Percentiles rank a stretch among this genome's conserved stretches.
phyloP scores from a whole-genome alignment of 305 asterid species.

The Fraxinus sp. region DNA sequence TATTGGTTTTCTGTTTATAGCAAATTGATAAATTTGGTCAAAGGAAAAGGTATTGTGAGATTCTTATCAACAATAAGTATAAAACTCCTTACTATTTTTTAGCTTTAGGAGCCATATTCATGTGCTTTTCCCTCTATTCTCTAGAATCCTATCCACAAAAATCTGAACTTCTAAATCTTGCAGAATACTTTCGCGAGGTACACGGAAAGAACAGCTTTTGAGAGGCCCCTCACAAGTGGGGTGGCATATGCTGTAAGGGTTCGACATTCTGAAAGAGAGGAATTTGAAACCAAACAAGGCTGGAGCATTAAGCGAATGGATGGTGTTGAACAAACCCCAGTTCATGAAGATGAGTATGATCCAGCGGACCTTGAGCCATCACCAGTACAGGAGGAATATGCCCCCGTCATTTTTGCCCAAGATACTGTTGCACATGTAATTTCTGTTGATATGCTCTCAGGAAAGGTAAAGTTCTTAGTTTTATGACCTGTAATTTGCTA shows the following conservation, averaged over 20 bases:
- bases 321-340: slow-evolving; percentile 73
- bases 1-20: neutral
- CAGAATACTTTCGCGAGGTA: slow-evolving; percentile 83
- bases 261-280: slow-evolving; percentile 75
- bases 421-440: slow-evolving; percentile 96
- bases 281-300: slow-evolving; percentile 79
- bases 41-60: neutral
- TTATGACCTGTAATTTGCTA: neutral
- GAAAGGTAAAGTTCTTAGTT: slow-evolving; percentile 57
- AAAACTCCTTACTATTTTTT: neutral
- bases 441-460: slow-evolving; percentile 93
- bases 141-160: slow-evolving; percentile 6
- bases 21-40: slow-evolving; percentile 8
- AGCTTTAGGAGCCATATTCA: neutral
- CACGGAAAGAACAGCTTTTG: slow-evolving; percentile 87
- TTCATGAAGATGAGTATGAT: slow-evolving; percentile 76
- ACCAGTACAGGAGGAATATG: slow-evolving; percentile 85
- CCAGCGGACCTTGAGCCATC: slow-evolving; percentile 71
- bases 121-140: slow-evolving; percentile 7
- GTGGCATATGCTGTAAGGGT: slow-evolving; percentile 98
- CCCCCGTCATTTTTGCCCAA: slow-evolving; percentile 97
- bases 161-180: slow-evolving; percentile 21
- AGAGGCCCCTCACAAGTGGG: slow-evolving; percentile 97
- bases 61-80: neutral
- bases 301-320: slow-evolving; percentile 97